Base-by-base conservation (phyloP, 352 stramenopile species). In the Peronosclerospora sorghi region DNA sequence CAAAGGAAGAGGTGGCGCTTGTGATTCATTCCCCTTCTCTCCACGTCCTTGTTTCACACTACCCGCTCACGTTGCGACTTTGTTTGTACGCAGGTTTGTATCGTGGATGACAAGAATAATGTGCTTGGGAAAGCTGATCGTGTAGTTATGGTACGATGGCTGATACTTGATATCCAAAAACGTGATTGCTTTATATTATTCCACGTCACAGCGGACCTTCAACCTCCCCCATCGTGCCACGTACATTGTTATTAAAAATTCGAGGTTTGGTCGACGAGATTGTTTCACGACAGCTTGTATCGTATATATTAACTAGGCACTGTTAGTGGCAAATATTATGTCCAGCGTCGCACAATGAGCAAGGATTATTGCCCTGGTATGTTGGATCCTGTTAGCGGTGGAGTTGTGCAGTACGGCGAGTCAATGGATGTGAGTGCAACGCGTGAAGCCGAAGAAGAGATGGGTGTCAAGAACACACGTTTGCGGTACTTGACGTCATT, bases 361-460 rank as follows among this genome's bases (percentile, higher is more conserved):
- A 94, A 95, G 60, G 83, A 95, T 52, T 94, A 92, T 42, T 94
- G 83, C 45, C 76, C 83, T 0, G 81, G 81, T 0, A 82, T 81
- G 42, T 63, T 91, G 23, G 81, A 95, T 41, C 74, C 79, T 5
- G 83, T 89, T 70, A 68, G 81, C 1, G 81, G 83, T 9, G 83
- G 83, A 9, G 81, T 91, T 21, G 76, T 92, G 24, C 73, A 86
- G 48, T 75, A 70, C 45, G 77, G 62, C 20, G 83, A 95, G 47
- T 56, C 68, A 1, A 79, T 83, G 46, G 64, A 76, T 5, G 54
- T 74, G 19, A 90, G 74, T 39, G 80, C 76, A 2, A 54, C 58
- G 27, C 72, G 82, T 9, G 82, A 94, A 54, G 73, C 69, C 5
- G 56, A 83, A 35, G 80, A 94, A 45, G 82, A 94, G 44, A 86